phyloP scores from a whole-genome alignment of 2,329 filamentous ascomycete species.

The Epichloe sibirici region DNA sequence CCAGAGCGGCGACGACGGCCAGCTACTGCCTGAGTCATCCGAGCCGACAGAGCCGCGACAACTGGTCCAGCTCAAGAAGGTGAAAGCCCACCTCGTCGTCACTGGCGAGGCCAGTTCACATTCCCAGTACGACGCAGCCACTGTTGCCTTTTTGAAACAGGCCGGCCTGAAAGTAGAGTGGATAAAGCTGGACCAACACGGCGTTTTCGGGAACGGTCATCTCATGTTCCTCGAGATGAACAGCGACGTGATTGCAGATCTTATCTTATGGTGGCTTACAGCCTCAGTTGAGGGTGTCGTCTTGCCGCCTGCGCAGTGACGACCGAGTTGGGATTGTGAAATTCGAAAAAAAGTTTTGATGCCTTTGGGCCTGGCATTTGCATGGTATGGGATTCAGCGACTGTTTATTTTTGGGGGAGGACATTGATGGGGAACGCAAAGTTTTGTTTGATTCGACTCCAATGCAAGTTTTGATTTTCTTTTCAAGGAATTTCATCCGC shows the following conservation, averaged over 20 bases:
- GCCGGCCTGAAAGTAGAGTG: slow-evolving; percentile 33
- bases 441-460: too few relatives aligned
- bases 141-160: slow-evolving; percentile 37
- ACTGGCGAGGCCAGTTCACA: slow-evolving; percentile 44
- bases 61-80: slow-evolving; percentile 33
- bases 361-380: too few relatives aligned
- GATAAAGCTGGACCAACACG: slow-evolving; percentile 29
- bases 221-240: slow-evolving; percentile 43
- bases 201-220: slow-evolving; percentile 42
- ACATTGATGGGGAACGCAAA: too few relatives aligned
- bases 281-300: neutral
- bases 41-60: slow-evolving; percentile 15
- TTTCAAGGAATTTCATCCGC: too few relatives aligned
- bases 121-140: slow-evolving; percentile 41
- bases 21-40: neutral
- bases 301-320: neutral
- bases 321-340: too few relatives aligned
- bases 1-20: neutral
- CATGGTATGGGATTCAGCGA: too few relatives aligned
- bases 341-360: too few relatives aligned
- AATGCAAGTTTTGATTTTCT: too few relatives aligned
- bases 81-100: slow-evolving; percentile 33
- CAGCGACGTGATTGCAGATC: slow-evolving; percentile 28
- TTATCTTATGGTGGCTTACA: slow-evolving; percentile 5
- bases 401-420: too few relatives aligned